Base-by-base conservation (phyloP, 805 yeast species). In the Cyberlindnera saturnus region DNA sequence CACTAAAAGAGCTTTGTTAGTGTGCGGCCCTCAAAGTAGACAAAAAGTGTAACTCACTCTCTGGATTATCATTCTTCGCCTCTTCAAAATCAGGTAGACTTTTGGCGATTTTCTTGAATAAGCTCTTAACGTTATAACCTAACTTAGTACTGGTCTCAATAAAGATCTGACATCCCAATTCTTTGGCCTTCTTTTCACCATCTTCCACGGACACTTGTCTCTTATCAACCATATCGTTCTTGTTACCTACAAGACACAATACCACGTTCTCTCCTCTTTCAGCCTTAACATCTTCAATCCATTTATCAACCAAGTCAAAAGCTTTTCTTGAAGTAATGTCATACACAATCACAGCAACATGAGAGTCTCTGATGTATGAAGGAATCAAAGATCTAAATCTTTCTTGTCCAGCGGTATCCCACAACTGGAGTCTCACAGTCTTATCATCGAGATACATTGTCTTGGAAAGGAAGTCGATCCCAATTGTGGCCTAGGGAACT, bases 351-450 rank as follows among this genome's bases (percentile, higher is more conserved):
- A 93, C 95, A 0, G 99, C 98, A n/a, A 93, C 98, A 56, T 90
- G 89, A 14, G 95, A 85, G 64, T 93, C 99, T 54, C 99, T 75
- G 47, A 93, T 93, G 60, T 93, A 93, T 10, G 96, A 84, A 3
- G 99, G 99, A 44, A 93, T 91, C 61, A 93, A 75, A 15, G 96
- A 85, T 59, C 98, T 74, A 70, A 93, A 93, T 55, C 99, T 70
- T 64, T 93, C 99, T 66, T 90, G 98, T 14, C 98, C 96, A 1
- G 96, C 96, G 4, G 98, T 90, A 62, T 90, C 98, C 98, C 99
- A 93, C 45, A 93, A 69, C 67, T 93, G 99, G 49, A 93, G 73
- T 56, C 99, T 75, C 34, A 93, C 86, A 3, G 99, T 93, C 53
- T 91, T 89, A 64, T 93, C 98, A 53, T 95, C 96, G 39, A 93